Base-by-base conservation (phyloP, 441 rosid species). In the Populus tomentosa region DNA sequence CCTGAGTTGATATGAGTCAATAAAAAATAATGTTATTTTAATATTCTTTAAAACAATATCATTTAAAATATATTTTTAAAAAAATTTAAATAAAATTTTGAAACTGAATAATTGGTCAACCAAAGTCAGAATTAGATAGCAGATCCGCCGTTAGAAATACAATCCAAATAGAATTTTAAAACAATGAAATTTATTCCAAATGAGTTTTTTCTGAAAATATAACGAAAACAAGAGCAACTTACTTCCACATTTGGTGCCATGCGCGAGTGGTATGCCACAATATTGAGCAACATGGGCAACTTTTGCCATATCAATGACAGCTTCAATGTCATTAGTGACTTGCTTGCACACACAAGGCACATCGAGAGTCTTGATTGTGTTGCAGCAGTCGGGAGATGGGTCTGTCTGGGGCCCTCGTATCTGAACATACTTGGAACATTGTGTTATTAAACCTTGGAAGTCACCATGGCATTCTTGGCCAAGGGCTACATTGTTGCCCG, bases 71-170 rank as follows among this genome's bases (percentile, higher is more conserved):
- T 32, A 1, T 33, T 33, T 33, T 5, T 5, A 0, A 32, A 32
- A 24, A 24, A 33, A 0, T 6, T 33, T 0, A 33, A 33, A 33
- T 7, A 33, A 33, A 7, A 33, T 33, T 33, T 33, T 33, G 0
- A 33, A 6, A 33, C 7, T 32, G 0, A 33, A 0, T 33, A 0
- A 6, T 0, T 32, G 0, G 6, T 32, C 0, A 5, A 32, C 6
- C 6, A 0, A 5, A 30, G 5, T 30, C 33, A 30, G 0, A 32
- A 5, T 32, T 32, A 32, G 6, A 5, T 1, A 32, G 0, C n/a
- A n/a, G n/a, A n/a, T n/a, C n/a, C n/a, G n/a, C n/a, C n/a, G n/a
- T n/a, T n/a, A n/a, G 35, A 32, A 33, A 1, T 33, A 6, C 35
- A 5, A 6, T 6, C 1, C 1, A 33, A 33, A 33, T 0, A 33